phyloP scores from a whole-genome alignment of 371 early-diverging fungal species.

The Mortierella sp. region DNA sequence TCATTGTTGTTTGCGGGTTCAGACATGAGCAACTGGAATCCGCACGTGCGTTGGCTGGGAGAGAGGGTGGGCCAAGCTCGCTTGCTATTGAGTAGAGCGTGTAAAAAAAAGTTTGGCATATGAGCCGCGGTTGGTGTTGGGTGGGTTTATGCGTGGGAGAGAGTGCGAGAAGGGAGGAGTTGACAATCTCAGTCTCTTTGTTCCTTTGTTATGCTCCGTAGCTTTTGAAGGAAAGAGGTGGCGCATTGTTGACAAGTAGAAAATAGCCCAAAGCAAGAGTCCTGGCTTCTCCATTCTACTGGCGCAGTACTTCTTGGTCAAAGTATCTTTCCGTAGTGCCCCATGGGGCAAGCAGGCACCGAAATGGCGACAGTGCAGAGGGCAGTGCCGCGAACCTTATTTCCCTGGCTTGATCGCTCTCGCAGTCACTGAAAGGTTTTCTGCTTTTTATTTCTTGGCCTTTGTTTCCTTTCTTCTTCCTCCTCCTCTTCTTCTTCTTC shows the following conservation, averaged over 20 bases:
- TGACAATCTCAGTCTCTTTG: neutral
- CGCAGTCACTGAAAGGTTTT: neutral
- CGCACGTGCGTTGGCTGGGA: neutral
- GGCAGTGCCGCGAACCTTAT: neutral
- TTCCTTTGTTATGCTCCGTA: neutral
- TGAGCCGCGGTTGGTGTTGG: neutral
- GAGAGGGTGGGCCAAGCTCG: neutral
- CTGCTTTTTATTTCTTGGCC: neutral
- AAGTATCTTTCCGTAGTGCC: no score
- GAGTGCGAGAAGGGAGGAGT: neutral
- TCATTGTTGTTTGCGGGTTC: neutral
- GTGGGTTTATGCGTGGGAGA: neutral
- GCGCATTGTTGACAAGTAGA: no score
- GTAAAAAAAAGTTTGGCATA: neutral
- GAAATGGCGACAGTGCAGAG: neutral
- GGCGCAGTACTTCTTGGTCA: no score
- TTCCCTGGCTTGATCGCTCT: neutral
- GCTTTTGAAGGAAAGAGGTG: neutral
- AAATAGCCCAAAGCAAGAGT: no score
- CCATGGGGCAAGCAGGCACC: neutral
- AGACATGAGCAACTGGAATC: slow-evolving; percentile 2
- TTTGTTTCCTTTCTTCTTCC: neutral
- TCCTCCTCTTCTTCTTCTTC: neutral
- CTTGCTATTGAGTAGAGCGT: neutral
- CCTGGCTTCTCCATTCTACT: no score